These are phyloP conservation scores for Artomyces pyxidatus DNA, from an alignment of 768 basidiomycete species.

Conservation along the genomic window DNA sequence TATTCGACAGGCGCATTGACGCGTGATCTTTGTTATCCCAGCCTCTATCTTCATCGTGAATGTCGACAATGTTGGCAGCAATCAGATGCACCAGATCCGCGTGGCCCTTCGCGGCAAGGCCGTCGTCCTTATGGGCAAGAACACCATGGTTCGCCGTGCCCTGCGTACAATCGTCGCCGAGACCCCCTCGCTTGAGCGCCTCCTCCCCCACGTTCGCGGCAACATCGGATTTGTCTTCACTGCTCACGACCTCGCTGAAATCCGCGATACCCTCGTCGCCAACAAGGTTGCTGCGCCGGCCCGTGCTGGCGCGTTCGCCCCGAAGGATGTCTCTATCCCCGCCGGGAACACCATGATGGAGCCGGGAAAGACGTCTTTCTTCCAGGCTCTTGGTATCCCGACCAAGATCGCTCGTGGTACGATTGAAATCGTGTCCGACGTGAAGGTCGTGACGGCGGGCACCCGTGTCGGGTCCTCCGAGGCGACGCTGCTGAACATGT, in stretches of 20 bases:
- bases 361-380: slow-evolving; percentile 99
- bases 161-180: slow-evolving; percentile 87
- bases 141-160: slow-evolving; percentile 99
- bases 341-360: slow-evolving; percentile 99
- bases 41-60: slow-evolving; percentile 99
- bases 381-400: slow-evolving; percentile 99
- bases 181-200: slow-evolving; percentile 89
- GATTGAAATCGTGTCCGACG: slow-evolving; percentile 97
- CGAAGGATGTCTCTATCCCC: slow-evolving; percentile 86
- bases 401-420: slow-evolving; percentile 99
- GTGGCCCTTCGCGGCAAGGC: slow-evolving; percentile 93
- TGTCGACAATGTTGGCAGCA: slow-evolving; percentile 99
- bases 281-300: slow-evolving; percentile 99
- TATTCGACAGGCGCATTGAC: too few species aligned
- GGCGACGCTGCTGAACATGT: slow-evolving; percentile 97
- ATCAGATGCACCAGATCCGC: slow-evolving; percentile 99
- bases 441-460: slow-evolving; percentile 89
- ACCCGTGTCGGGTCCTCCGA: slow-evolving; percentile 95
- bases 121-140: slow-evolving; percentile 98
- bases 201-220: slow-evolving; percentile 91
- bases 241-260: slow-evolving; percentile 80
- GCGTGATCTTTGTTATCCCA: too few species aligned
- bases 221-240: slow-evolving; percentile 99
- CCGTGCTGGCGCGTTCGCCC: slow-evolving; percentile 94
- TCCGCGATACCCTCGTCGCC: slow-evolving; percentile 87